Evolutionary conservation across 2,329 filamentous ascomycete species (phyloP).

Genomic region (Atkinsonella texensis): DNA sequence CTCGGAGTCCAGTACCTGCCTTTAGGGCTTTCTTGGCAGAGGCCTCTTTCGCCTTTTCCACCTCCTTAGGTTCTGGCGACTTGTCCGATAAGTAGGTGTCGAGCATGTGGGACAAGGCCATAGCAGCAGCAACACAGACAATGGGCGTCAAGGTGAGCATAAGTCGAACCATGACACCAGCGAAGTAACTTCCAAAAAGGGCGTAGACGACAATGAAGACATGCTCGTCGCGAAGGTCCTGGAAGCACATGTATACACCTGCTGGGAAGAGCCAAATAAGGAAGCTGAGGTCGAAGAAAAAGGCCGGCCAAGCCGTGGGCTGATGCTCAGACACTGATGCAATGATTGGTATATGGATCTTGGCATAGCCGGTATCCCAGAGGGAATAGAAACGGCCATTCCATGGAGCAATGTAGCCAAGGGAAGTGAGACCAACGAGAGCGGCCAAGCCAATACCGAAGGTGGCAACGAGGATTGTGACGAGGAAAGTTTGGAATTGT

Average conservation of each 20-base stretch:
- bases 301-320: slow-evolving; percentile 95
- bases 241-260: slow-evolving; percentile 97
- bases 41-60: slow-evolving; percentile 32
- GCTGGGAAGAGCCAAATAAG: slow-evolving; percentile 99
- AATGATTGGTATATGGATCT: slow-evolving; percentile 98
- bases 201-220: slow-evolving; percentile 96
- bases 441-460: slow-evolving; percentile 62
- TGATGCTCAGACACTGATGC: slow-evolving; percentile 99
- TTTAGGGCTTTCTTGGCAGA: slow-evolving; percentile 46
- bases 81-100: slow-evolving; percentile 69
- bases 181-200: slow-evolving; percentile 95
- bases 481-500: slow-evolving; percentile 87
- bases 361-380: slow-evolving; percentile 97
- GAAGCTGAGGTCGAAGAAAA: slow-evolving; percentile 98
- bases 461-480: slow-evolving; percentile 59
- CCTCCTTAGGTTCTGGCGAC: slow-evolving; percentile 43
- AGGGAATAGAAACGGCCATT: slow-evolving; percentile 97
- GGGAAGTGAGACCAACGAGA: slow-evolving; percentile 75
- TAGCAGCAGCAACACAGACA: slow-evolving; percentile 85
- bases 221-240: slow-evolving; percentile 85
- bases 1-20: slow-evolving; percentile 44
- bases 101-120: slow-evolving; percentile 77
- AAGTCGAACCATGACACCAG: slow-evolving; percentile 96
- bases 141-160: slow-evolving; percentile 97
- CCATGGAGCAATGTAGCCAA: slow-evolving; percentile 93